Evolutionary conservation across 148 eudicot genomes (phyloP).

Genomic region (Linanthus parryae): DNA sequence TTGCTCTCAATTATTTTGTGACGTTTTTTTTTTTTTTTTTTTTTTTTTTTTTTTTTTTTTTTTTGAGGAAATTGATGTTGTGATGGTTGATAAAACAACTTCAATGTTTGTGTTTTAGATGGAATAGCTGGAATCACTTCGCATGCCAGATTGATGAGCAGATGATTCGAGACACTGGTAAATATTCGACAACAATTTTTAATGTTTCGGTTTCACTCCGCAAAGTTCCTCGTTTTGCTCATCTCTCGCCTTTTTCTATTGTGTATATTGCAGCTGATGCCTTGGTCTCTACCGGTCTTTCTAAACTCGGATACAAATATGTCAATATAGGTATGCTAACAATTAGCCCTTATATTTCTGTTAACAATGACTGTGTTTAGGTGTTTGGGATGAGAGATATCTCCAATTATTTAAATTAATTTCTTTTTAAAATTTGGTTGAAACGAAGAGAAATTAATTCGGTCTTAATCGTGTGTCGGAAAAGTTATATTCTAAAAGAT

Average conservation of each 20-base stretch:
- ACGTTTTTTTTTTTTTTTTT: no score
- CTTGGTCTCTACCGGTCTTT: constrained; percentile 10
- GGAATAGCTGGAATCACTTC: constrained; percentile 68
- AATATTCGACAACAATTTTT: background rate
- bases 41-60: no score
- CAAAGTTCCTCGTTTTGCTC: background rate
- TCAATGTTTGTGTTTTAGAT: constrained; percentile 18
- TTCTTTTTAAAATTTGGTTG: no score
- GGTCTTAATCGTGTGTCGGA: no score
- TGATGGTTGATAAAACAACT: background rate
- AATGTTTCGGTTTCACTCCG: background rate
- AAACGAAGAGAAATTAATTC: no score
- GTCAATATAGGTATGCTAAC: constrained; percentile 11
- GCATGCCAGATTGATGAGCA: constrained; percentile 32
- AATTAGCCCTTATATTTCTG: no score
- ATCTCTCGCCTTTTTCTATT: background rate
- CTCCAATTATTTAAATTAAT: no score
- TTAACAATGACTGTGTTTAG: no score
- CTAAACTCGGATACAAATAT: constrained; percentile 11
- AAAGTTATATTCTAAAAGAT: no score
- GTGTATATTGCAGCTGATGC: constrained; percentile 13
- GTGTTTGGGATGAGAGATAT: no score
- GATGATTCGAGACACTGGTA: constrained; percentile 39
- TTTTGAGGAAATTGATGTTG: background rate
- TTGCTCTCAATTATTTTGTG: no score